Percentiles rank a stretch among this genome's conserved stretches.
Conservation (phyloP, 2,329 filamentous ascomycete genomes). For the Zasmidium angulare region DNA sequence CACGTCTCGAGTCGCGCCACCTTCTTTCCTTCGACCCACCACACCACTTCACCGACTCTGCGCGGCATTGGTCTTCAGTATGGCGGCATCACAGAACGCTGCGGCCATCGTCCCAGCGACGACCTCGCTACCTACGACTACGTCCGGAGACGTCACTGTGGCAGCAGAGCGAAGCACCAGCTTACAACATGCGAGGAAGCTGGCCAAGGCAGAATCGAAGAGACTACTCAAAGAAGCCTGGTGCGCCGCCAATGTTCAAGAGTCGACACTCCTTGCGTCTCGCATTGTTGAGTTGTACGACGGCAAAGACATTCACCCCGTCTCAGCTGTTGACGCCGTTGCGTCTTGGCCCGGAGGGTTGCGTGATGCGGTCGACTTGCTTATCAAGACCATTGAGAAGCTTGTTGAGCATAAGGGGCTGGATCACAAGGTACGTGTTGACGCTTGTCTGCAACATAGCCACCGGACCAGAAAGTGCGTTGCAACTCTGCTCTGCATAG, state of each 20-base stretch:
- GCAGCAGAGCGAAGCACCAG: background rate
- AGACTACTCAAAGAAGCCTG: background rate
- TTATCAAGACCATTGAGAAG: background rate
- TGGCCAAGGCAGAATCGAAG: background rate
- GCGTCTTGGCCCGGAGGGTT: background rate
- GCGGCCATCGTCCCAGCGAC: background rate
- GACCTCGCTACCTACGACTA: background rate
- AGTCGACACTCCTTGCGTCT: background rate
- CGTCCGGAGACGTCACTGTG: background rate
- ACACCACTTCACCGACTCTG: background rate
- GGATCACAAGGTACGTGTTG: too few species aligned
- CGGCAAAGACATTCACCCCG: background rate
- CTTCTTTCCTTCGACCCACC: background rate
- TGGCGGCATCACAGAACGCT: background rate
- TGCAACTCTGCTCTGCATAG: background rate
- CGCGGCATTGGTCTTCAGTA: background rate
- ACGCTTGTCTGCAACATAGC: too few species aligned
- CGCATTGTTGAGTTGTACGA: background rate
- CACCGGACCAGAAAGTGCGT: background rate
- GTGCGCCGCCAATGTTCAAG: background rate
- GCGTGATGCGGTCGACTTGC: background rate
- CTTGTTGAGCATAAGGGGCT: background rate
- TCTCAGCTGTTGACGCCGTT: background rate
- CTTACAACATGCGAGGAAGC: background rate
- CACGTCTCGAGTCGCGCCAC: background rate